A percentile compares a stretch with the other conserved stretches of the same genome.
Evolutionary conservation across 352 stramenopile genomes (phyloP).

Genomic region (Phytophthora chlamydospora): DNA sequence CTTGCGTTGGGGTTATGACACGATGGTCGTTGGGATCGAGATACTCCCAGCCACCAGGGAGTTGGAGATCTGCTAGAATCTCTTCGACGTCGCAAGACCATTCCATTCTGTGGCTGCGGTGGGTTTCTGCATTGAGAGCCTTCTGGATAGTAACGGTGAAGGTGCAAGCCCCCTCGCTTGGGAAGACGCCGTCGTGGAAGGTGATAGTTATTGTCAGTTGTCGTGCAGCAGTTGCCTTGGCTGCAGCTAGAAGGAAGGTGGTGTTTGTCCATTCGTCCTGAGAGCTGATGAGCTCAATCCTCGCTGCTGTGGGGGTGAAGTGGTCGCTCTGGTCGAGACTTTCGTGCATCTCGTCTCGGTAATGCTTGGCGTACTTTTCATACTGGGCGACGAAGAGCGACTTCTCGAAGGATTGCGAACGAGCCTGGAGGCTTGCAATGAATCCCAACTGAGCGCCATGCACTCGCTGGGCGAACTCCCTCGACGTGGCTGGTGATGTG

Average conservation of each 20-base stretch:
- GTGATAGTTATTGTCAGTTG: slow-evolving; percentile 26
- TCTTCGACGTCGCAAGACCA: slow-evolving; percentile 43
- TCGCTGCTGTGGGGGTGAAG: slow-evolving; percentile 46
- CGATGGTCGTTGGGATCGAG: not conserved
- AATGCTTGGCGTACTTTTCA: slow-evolving; percentile 42
- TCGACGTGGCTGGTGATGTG: not conserved
- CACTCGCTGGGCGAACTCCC: slow-evolving; percentile 4
- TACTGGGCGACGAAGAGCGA: slow-evolving; percentile 40
- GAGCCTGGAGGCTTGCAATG: slow-evolving; percentile 15
- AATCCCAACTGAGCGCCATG: slow-evolving; percentile 31
- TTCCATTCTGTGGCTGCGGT: slow-evolving; percentile 35
- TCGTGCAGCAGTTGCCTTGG: slow-evolving; percentile 39
- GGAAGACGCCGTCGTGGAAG: slow-evolving; percentile 23
- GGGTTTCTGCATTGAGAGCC: slow-evolving; percentile 22
- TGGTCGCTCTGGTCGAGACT: slow-evolving; percentile 8
- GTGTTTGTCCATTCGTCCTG: slow-evolving; percentile 39
- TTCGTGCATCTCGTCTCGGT: slow-evolving; percentile 20
- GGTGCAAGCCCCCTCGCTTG: slow-evolving; percentile 13
- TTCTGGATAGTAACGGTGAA: slow-evolving; percentile 48
- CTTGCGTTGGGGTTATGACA: slow-evolving; percentile 11
- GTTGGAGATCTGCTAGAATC: slow-evolving; percentile 2
- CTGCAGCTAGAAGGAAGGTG: slow-evolving; percentile 48
- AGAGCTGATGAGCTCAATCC: slow-evolving; percentile 36
- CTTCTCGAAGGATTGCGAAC: not conserved
- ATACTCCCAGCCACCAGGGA: slow-evolving; percentile 22